These are phyloP conservation scores for Penicillium oxalicum DNA, from an alignment of 2,329 filamentous ascomycete species.

Conservation along the genomic window DNA sequence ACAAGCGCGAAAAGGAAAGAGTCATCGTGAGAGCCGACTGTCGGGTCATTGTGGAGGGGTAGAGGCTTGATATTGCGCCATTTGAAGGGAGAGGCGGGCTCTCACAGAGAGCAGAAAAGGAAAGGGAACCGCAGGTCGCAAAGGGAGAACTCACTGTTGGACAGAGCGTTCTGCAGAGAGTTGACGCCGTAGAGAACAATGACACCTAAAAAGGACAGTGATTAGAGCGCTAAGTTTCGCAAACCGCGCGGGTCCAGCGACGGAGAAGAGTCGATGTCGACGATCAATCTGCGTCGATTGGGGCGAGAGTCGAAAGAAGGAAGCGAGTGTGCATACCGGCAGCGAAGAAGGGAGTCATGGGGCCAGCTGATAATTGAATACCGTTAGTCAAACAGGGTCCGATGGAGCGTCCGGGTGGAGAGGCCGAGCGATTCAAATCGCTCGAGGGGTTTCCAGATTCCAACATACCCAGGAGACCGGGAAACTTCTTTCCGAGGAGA, in stretches of 20 bases:
- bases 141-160: constrained; percentile 60
- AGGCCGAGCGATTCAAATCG: too few species aligned
- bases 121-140: background rate
- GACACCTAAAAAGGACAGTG: constrained; percentile 52
- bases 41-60: too few species aligned
- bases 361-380: constrained; percentile 59
- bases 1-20: background rate
- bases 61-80: too few species aligned
- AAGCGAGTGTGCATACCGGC: constrained; percentile 64
- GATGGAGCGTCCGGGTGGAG: background rate
- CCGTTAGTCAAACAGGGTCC: constrained; percentile 25
- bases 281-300: background rate
- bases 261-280: background rate
- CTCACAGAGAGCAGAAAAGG: constrained; percentile 3
- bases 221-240: constrained; percentile 20
- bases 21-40: too few species aligned
- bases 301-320: background rate
- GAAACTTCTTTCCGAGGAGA: constrained; percentile 80
- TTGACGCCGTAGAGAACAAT: constrained; percentile 91
- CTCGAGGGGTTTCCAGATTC: too few species aligned
- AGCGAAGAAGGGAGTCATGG: constrained; percentile 87
- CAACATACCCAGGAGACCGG: constrained; percentile 66
- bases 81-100: background rate
- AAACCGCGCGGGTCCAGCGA: constrained; percentile 1
- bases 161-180: constrained; percentile 69